A percentile compares a stretch with the other conserved stretches of the same genome.
Conservation (phyloP, 2,329 filamentous ascomycete genomes). For the Ramularia collo-cygni region DNA sequence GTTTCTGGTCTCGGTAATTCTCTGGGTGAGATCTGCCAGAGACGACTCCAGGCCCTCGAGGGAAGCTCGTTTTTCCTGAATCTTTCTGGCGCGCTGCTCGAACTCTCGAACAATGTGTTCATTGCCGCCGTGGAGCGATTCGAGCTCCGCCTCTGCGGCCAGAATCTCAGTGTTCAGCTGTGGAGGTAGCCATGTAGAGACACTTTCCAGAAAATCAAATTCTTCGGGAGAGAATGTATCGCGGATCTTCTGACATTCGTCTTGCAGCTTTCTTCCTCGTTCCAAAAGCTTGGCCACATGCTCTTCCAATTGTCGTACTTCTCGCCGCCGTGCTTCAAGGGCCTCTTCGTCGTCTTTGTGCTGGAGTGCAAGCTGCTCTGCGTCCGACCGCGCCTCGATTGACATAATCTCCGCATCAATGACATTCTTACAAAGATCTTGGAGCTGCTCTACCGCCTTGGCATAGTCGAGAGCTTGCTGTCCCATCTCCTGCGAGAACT, state of each 20-base stretch:
- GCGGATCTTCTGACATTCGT: conserved; percentile 16
- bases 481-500: conserved; percentile 28
- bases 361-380: conserved; percentile 55
- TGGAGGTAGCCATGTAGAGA: conserved; percentile 31
- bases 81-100: conserved; percentile 63
- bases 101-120: conserved; percentile 70
- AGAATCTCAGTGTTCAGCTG: conserved; percentile 64
- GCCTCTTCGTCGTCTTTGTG: conserved; percentile 45
- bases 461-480: conserved; percentile 47
- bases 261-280: conserved; percentile 13
- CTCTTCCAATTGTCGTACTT: conserved; percentile 30
- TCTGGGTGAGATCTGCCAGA: conserved; percentile 48
- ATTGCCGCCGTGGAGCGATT: conserved; percentile 67
- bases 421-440: conserved; percentile 54
- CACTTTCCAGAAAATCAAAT: conserved; percentile 20
- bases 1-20: conserved; percentile 60
- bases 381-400: conserved; percentile 79
- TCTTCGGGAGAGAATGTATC: conserved; percentile 22
- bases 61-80: conserved; percentile 51
- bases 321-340: conserved; percentile 43
- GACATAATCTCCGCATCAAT: conserved; percentile 63
- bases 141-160: conserved; percentile 66
- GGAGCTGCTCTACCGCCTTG: conserved; percentile 56
- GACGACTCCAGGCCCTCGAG: conserved; percentile 49
- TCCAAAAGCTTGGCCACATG: conserved; percentile 17